Conservation (phyloP, 2,329 filamentous ascomycete species). For the Cryoendolithus antarcticus region DNA sequence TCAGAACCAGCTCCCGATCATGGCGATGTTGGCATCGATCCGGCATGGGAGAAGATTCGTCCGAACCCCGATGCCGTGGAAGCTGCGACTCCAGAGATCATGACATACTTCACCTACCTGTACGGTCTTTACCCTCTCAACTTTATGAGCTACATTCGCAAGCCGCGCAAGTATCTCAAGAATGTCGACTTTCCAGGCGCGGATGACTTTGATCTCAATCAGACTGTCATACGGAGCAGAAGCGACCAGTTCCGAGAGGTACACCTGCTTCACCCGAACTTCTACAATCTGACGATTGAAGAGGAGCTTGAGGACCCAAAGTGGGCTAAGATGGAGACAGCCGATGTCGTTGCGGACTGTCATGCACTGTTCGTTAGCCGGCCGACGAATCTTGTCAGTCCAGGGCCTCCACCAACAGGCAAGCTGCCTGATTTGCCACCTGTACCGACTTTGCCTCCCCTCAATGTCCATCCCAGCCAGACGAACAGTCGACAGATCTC, state of each 20-base stretch:
- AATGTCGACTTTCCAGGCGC: slow-evolving; percentile 57
- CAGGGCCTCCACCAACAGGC: slow-evolving; percentile 34
- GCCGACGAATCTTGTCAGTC: slow-evolving; percentile 29
- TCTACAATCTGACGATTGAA: slow-evolving; percentile 66
- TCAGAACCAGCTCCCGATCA: slow-evolving; percentile 28
- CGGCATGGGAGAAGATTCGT: slow-evolving; percentile 52
- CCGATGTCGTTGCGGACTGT: slow-evolving; percentile 69
- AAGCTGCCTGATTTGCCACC: slow-evolving; percentile 35
- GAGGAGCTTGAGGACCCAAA: slow-evolving; percentile 67
- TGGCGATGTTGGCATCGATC: slow-evolving; percentile 23
- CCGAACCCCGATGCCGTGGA: slow-evolving; percentile 52
- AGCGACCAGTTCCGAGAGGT: slow-evolving; percentile 62
- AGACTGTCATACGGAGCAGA: slow-evolving; percentile 61
- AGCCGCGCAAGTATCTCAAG: slow-evolving; percentile 65
- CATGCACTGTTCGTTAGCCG: slow-evolving; percentile 51
- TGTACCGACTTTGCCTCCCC: slow-evolving; percentile 26
- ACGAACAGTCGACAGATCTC: slow-evolving; percentile 16
- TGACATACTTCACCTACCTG: slow-evolving; percentile 67
- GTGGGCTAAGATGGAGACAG: slow-evolving; percentile 68
- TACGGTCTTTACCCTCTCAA: slow-evolving; percentile 78
- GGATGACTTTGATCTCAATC: slow-evolving; percentile 66
- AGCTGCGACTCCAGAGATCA: slow-evolving; percentile 51
- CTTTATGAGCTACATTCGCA: slow-evolving; percentile 75
- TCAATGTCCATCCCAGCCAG: slow-evolving; percentile 6
- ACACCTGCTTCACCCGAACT: slow-evolving; percentile 72